Conservation (phyloP, 768 basidiomycete species). For the Auriscalpium microsporum region DNA sequence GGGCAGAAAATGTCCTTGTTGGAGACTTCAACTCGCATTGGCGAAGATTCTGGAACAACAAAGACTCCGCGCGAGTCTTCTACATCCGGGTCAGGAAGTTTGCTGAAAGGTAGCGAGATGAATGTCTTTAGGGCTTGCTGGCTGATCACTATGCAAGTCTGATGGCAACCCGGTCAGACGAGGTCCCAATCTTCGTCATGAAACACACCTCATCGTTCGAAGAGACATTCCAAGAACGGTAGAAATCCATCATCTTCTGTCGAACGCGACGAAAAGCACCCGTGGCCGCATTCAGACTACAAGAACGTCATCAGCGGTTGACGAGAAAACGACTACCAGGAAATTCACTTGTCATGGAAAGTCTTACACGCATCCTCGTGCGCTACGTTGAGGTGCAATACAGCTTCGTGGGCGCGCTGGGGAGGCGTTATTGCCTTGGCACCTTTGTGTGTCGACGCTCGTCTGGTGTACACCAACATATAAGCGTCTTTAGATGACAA, state of each 20-base stretch:
- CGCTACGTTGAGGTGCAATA: slow-evolving; percentile 44
- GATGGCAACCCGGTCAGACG: not conserved
- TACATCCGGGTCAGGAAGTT: not conserved
- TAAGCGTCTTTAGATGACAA: slow-evolving; percentile 83
- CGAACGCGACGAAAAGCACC: slow-evolving; percentile 42
- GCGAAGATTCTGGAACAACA: not conserved
- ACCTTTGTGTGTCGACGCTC: not conserved
- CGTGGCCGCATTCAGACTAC: slow-evolving; percentile 37
- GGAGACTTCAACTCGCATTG: slow-evolving; percentile 31
- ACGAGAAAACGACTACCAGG: not conserved
- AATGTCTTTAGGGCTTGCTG: slow-evolving; percentile 49
- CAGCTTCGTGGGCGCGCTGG: slow-evolving; percentile 40
- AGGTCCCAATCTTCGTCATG: not conserved
- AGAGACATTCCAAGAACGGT: slow-evolving; percentile 49
- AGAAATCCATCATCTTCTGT: slow-evolving; percentile 49
- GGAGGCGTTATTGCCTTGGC: slow-evolving; percentile 34
- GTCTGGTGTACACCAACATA: slow-evolving; percentile 82
- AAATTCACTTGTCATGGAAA: slow-evolving; percentile 35
- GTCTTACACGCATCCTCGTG: slow-evolving; percentile 47
- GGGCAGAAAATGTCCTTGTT: slow-evolving; percentile 48
- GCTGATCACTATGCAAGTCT: slow-evolving; percentile 55
- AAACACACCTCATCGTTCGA: slow-evolving; percentile 39
- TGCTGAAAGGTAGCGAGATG: slow-evolving; percentile 7
- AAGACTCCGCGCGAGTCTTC: not conserved
- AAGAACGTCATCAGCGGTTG: slow-evolving; percentile 2